Base-by-base conservation (phyloP, 2,329 filamentous ascomycete species). In the Ophiostoma australiae region DNA sequence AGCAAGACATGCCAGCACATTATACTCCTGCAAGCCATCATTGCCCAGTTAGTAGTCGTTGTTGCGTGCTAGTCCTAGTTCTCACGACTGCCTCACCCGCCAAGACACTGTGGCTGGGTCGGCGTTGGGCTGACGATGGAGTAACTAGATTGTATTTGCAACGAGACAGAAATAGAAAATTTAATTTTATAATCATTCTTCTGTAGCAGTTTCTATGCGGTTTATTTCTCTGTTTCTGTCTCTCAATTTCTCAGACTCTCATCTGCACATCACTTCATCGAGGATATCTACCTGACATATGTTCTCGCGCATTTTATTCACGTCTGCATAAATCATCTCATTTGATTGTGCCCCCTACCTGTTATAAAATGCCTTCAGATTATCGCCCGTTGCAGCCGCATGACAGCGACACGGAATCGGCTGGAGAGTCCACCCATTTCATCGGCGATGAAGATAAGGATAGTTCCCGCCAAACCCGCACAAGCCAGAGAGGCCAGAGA, bases 1-100 rank as follows among this genome's bases (percentile, higher is more conserved):
- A 33, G 27, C 58, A 33, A 63, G 58, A 63, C 58, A 33, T 33
- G 58, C 6, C 52, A 58, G 52, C 52, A 63, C 58, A 63, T 63
- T 27, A 27, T 6, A 13, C 8, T 58, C 10, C 23, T 55, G 52
- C 20, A 58, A 27, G 11, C 10, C n/a, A 11, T 58, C 13, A 27
- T 5, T 27, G n/a, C 23, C n/a, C 23, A 27, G 23, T 27, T 13
- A 27, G 23, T 13, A 27, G 23, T 27, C 23, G 52, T 6, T n/a
- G 11, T 58, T 58, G 23, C 52, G 23, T 27, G n/a, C 52, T 48
- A 20, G 44, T 48, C 20, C 44, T 48, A 48, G 44, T 48, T 48
- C 44, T 48, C 20, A n/a, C 44, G 17, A 48, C 44, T 17, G 17
- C 20, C 20, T n/a, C 44, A n/a, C 44, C 17, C 17, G 44, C 44